Conservation (phyloP, 495 filamentous ascomycete genomes). For the Pyrenula aspistea region DNA sequence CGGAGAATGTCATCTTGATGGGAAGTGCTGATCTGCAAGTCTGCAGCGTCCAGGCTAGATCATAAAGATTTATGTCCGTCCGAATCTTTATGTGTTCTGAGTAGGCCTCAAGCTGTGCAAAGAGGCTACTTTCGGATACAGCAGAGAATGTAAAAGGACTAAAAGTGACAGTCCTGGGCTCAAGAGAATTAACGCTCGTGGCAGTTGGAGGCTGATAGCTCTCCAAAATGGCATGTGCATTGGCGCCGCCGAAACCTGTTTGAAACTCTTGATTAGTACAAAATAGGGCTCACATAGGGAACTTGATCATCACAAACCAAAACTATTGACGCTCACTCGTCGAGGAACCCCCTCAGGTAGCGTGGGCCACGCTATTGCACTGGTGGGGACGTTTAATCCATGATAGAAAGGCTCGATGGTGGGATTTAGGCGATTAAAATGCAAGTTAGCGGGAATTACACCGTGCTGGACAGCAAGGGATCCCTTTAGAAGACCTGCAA, state of each 20-base stretch:
- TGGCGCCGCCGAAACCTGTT: constrained; percentile 3
- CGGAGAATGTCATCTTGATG: constrained; percentile 4
- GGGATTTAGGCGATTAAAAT: constrained; percentile 33
- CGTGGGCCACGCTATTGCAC: neutral
- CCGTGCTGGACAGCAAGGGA: constrained; percentile 30
- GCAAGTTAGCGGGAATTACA: constrained; percentile 39
- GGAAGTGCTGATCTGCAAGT: constrained; percentile 3
- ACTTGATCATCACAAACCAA: neutral
- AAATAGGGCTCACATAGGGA: neutral
- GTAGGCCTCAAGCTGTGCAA: constrained; percentile 2
- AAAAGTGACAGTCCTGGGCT: neutral
- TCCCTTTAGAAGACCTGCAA: constrained; percentile 19
- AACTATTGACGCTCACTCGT: constrained; percentile 3
- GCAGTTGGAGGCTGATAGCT: constrained; percentile 9
- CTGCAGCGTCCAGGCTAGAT: constrained; percentile 16
- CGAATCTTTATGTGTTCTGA: constrained; percentile 10
- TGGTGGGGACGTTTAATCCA: constrained; percentile 36
- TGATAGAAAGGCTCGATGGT: constrained; percentile 36
- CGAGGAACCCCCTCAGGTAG: constrained; percentile 1
- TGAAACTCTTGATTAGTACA: neutral
- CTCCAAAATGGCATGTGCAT: constrained; percentile 6
- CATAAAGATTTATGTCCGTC: constrained; percentile 2
- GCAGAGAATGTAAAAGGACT: constrained; percentile 20
- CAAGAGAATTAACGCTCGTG: neutral
- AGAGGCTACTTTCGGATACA: constrained; percentile 7